These are phyloP conservation scores for Helotiales sp. DNA, from an alignment of 2,329 filamentous ascomycete genomes.

Conservation along the genomic window DNA sequence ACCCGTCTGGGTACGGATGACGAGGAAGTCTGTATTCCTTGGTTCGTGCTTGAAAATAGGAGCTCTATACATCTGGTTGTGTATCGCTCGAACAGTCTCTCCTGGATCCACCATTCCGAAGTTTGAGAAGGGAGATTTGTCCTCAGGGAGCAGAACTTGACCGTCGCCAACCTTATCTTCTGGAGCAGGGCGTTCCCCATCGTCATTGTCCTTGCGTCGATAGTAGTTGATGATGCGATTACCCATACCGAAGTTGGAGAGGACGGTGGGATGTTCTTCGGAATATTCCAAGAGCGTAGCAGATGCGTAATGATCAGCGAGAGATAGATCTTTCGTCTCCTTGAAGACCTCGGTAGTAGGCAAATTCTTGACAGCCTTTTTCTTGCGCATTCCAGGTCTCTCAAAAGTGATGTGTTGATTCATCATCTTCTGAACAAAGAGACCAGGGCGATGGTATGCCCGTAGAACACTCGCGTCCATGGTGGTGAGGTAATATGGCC, in stretches of 20 bases:
- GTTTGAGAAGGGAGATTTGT: slow-evolving; percentile 92
- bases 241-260: slow-evolving; percentile 98
- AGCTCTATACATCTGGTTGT: slow-evolving; percentile 94
- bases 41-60: slow-evolving; percentile 87
- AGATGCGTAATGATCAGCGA: slow-evolving; percentile 80
- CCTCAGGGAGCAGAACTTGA: slow-evolving; percentile 83
- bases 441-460: slow-evolving; percentile 80
- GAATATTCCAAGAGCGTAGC: slow-evolving; percentile 92
- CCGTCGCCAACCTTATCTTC: slow-evolving; percentile 82
- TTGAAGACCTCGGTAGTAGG: slow-evolving; percentile 76
- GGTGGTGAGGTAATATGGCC: slow-evolving; percentile 93
- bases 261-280: slow-evolving; percentile 85
- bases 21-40: slow-evolving; percentile 79
- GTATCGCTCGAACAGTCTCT: slow-evolving; percentile 84
- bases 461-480: slow-evolving; percentile 70
- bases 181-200: slow-evolving; percentile 41
- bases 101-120: slow-evolving; percentile 93
- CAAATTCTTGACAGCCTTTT: slow-evolving; percentile 79
- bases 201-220: slow-evolving; percentile 72
- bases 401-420: slow-evolving; percentile 72
- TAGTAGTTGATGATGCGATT: slow-evolving; percentile 97
- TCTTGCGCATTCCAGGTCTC: slow-evolving; percentile 71
- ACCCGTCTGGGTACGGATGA: slow-evolving; percentile 80
- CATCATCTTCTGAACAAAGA: slow-evolving; percentile 69
- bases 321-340: slow-evolving; percentile 76